Base-by-base conservation (phyloP, 2,329 filamentous ascomycete species). In the Amylocarpus encephaloides region DNA sequence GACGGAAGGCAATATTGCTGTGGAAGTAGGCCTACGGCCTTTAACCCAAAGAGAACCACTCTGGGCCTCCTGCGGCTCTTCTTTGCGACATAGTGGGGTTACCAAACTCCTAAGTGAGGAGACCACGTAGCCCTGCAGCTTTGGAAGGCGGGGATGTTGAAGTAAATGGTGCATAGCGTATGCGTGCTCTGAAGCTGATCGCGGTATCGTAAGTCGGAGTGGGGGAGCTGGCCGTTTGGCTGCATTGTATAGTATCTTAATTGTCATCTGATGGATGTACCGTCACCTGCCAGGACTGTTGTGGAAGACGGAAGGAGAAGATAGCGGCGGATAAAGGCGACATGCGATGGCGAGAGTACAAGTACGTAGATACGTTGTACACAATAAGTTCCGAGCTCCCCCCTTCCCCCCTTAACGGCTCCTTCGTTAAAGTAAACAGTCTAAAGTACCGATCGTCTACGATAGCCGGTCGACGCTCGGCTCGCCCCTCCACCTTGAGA, bases 1-100 rank as follows among this genome's bases (percentile, higher is more conserved):
- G 12, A 46, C 9, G 33, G 30, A 26, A 15, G 39, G 15, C 43
- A 45, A 30, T 12, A n/a, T 46, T 32, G 34, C 44, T 32, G 44
- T 38, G 33, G 33, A 19, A 29, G 35, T 22, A 39, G 12, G 22
- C 30, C 34, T 22, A 4, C 4, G 22, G 22, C 22, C 22, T 39
- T 46, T 46, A 46, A 46, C 19, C 44, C 34, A 46, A 33, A 5
- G 16, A 11, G 39, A 11, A 36, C 18, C 29, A 26, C 16, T 30
- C 15, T 29, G 26, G 32, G 29, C 32, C 26, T 39, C 40, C 45
- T 49, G 52, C 43, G 53, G 53, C 53, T 55, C 53, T 53, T 35
- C 16, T 11, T 34, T n/a, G 36, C 16, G 43, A 45, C 43, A 43
- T 39, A 44, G 38, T 48, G 47, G 53, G 53, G 50, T 46, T 52